Percentiles rank a stretch among this genome's conserved stretches.
These are phyloP conservation scores for Amanita phalloides DNA, from an alignment of 768 basidiomycete species.

Conservation along the genomic window DNA sequence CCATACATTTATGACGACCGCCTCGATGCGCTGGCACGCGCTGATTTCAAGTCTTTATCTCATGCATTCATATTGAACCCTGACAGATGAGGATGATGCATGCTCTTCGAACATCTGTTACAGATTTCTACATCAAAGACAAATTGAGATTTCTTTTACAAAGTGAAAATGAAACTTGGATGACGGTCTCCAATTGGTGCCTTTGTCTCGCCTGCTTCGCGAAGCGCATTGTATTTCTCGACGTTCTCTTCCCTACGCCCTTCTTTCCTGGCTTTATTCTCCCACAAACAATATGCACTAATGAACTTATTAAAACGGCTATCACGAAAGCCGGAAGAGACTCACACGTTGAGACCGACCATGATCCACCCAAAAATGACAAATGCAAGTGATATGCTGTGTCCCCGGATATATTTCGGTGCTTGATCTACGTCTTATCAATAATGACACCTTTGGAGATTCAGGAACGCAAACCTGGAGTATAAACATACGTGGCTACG, in stretches of 20 bases:
- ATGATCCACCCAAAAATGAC: conserved; percentile 41
- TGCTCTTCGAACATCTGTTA: not conserved
- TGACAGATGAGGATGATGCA: too few species aligned
- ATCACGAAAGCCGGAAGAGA: conserved; percentile 2
- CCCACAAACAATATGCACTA: conserved; percentile 35
- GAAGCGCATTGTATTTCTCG: not conserved
- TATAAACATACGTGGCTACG: conserved; percentile 36
- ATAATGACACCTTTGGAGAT: not conserved
- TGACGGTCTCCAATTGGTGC: not conserved
- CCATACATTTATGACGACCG: too few species aligned
- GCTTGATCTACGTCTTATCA: not conserved
- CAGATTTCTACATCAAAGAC: not conserved
- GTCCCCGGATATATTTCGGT: conserved; percentile 12
- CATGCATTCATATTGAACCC: too few species aligned
- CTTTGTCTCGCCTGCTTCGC: not conserved
- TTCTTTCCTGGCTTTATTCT: not conserved
- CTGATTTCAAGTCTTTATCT: too few species aligned
- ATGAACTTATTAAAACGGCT: not conserved
- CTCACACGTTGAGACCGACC: conserved; percentile 48
- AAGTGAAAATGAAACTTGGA: not conserved
- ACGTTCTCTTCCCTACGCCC: not conserved
- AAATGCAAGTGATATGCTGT: conserved; percentile 49
- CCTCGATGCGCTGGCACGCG: too few species aligned
- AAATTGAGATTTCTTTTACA: not conserved
- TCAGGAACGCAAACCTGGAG: conserved; percentile 23